Conservation (phyloP, 306 rosid genomes). For the Quercus ilex region DNA sequence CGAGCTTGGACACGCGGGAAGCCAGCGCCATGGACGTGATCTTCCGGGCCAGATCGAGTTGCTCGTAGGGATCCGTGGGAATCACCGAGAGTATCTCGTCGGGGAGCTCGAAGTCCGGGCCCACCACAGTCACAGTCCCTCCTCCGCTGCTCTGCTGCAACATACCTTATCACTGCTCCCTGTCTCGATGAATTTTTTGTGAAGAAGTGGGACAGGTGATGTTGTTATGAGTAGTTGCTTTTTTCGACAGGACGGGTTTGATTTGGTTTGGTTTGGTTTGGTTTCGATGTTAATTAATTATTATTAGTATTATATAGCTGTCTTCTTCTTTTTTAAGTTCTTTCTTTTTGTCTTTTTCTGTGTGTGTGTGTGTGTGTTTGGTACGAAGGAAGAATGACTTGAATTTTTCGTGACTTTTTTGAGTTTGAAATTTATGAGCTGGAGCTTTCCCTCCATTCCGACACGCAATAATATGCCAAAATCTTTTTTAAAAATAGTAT, state of each 20-base stretch:
- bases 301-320: too few species aligned
- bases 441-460: too few species aligned
- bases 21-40: constrained; percentile 95
- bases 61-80: constrained; percentile 84
- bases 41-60: constrained; percentile 93
- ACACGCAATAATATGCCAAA: too few species aligned
- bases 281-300: too few species aligned
- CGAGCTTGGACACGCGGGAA: constrained; percentile 74
- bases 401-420: too few species aligned
- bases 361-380: too few species aligned
- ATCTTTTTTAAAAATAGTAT: too few species aligned
- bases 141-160: constrained; percentile 23
- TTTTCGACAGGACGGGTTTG: background rate
- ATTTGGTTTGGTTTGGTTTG: too few species aligned
- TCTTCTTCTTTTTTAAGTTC: too few species aligned
- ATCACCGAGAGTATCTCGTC: constrained; percentile 71
- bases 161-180: constrained; percentile 29
- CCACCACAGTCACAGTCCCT: background rate
- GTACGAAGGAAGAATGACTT: too few species aligned
- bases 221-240: background rate
- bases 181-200: background rate
- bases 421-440: too few species aligned
- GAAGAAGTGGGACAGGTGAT: background rate
- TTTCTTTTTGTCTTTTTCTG: too few species aligned
- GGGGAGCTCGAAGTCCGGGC: constrained; percentile 48